Conservation (phyloP, 768 basidiomycete genomes). For the Clitopilus hobsonii region DNA sequence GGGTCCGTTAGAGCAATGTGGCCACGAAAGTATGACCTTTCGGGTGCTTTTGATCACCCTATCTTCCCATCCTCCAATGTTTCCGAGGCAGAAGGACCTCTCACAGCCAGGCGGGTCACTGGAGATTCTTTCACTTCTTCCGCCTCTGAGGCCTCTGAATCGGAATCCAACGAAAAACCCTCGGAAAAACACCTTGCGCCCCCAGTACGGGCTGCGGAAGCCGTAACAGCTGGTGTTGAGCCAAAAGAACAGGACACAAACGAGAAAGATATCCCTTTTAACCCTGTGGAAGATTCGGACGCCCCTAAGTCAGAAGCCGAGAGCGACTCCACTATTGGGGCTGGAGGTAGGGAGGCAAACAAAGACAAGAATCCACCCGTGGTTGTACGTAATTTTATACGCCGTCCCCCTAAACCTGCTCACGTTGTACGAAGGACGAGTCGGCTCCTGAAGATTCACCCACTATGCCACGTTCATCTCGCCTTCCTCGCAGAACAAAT, state of each 20-base stretch:
- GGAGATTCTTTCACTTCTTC: slow-evolving; percentile 60
- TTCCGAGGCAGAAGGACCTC: slow-evolving; percentile 62
- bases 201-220: background rate
- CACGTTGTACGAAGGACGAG: slow-evolving; percentile 11
- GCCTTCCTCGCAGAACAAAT: slow-evolving; percentile 58
- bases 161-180: slow-evolving; percentile 36
- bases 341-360: slow-evolving; percentile 28
- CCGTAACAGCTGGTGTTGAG: background rate
- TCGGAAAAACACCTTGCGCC: slow-evolving; percentile 10
- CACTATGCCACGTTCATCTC: slow-evolving; percentile 39
- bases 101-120: slow-evolving; percentile 41
- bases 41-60: slow-evolving; percentile 47
- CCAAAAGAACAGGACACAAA: slow-evolving; percentile 4
- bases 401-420: slow-evolving; percentile 9
- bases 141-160: slow-evolving; percentile 68
- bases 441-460: slow-evolving; percentile 15
- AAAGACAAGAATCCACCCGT: background rate
- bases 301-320: slow-evolving; percentile 56
- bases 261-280: slow-evolving; percentile 4
- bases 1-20: slow-evolving; percentile 69
- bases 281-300: slow-evolving; percentile 6
- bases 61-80: slow-evolving; percentile 60
- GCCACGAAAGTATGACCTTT: slow-evolving; percentile 56
- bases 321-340: slow-evolving; percentile 84
- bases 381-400: background rate